Conservation (phyloP, 805 yeast species). For the Barnettozyma salicaria region DNA sequence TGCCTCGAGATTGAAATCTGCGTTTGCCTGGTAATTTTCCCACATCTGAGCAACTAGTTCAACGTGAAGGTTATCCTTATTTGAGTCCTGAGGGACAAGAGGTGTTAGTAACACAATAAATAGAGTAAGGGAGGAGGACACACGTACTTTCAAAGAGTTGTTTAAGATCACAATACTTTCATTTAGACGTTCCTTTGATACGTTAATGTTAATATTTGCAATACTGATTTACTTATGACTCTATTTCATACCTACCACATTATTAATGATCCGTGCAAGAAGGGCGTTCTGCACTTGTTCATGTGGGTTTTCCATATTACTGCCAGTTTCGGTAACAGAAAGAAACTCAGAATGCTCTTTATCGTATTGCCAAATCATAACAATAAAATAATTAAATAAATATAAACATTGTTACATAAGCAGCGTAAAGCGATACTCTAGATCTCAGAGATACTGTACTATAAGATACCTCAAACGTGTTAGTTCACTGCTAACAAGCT, state of each 20-base stretch:
- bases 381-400: too few species aligned
- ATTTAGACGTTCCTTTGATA: conserved; percentile 55
- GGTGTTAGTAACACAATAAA: conserved; percentile 1
- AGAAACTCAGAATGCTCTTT: too few species aligned
- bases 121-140: not conserved
- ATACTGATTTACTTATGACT: too few species aligned
- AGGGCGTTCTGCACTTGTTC: conserved; percentile 75
- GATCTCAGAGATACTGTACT: too few species aligned
- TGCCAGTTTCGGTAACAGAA: too few species aligned
- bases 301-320: conserved; percentile 75
- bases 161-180: conserved; percentile 64
- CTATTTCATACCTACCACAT: conserved; percentile 49
- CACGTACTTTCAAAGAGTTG: conserved; percentile 44
- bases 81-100: conserved; percentile 39
- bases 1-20: conserved; percentile 61
- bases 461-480: too few species aligned
- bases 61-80: conserved; percentile 58
- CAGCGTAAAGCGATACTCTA: too few species aligned
- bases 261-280: conserved; percentile 67
- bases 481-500: too few species aligned
- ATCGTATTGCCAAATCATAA: too few species aligned
- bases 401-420: too few species aligned
- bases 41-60: conserved; percentile 73
- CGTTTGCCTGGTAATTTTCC: conserved; percentile 67
- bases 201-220: conserved; percentile 6